Conservation (phyloP, 2,329 filamentous ascomycete species). For the Apiospora hydei region DNA sequence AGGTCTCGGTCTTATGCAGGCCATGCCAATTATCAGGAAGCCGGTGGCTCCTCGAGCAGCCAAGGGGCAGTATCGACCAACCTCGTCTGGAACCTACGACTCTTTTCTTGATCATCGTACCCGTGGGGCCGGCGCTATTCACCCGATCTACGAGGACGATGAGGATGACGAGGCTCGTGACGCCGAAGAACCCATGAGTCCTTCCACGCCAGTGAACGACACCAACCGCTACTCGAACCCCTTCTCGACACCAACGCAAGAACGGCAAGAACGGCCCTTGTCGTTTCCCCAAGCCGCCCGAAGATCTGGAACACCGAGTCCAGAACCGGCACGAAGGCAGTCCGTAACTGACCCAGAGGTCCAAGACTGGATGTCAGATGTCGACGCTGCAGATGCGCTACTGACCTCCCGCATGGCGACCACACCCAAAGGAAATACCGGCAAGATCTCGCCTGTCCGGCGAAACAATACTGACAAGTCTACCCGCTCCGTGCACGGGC, state of each 20-base stretch:
- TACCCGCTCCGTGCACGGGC: constrained; percentile 37
- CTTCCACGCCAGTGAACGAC: constrained; percentile 32
- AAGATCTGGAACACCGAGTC: constrained; percentile 48
- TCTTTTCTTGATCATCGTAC: constrained; percentile 33
- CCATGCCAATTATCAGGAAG: constrained; percentile 38
- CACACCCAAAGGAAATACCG: constrained; percentile 34
- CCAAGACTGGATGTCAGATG: constrained; percentile 64
- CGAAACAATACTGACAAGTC: constrained; percentile 27
- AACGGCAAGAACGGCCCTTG: constrained; percentile 34
- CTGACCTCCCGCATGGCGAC: constrained; percentile 53
- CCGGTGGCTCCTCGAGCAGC: constrained; percentile 39
- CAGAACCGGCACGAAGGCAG: constrained; percentile 44
- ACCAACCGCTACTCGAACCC: constrained; percentile 51
- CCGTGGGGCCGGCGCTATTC: constrained; percentile 52
- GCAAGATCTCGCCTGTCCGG: constrained; percentile 30
- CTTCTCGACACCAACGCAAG: constrained; percentile 54
- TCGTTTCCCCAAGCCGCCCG: constrained; percentile 44
- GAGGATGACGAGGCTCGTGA: constrained; percentile 52
- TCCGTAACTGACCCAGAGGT: constrained; percentile 56
- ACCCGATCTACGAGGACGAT: constrained; percentile 66
- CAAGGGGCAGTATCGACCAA: constrained; percentile 45
- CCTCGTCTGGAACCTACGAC: constrained; percentile 40
- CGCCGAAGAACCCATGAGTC: constrained; percentile 39
- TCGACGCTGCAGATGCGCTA: constrained; percentile 62
- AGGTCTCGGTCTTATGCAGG: constrained; percentile 38